Base-by-base conservation (phyloP, 208 protist genomes). In the Wallacemonas rigidus region DNA sequence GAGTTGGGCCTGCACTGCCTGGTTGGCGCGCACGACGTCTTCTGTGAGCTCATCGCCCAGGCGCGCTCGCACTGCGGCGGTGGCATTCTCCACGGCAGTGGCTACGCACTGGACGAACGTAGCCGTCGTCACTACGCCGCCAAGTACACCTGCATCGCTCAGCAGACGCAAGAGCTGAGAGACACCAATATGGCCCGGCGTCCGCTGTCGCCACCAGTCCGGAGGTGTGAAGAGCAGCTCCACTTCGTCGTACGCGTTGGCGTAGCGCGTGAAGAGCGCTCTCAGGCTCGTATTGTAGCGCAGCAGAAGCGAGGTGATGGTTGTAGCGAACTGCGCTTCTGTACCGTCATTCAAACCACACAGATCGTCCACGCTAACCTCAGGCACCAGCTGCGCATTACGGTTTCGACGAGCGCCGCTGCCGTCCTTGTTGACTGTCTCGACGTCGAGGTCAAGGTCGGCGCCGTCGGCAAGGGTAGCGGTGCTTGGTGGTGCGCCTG, bases 171-270 rank as follows among this genome's bases (percentile, higher is more conserved):
- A 81, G 17, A 87, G 76, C 76, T 96, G 89, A 35, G 82, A 71
- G 7, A 95, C 56, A 36, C 62, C 79, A 54, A 92, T 75, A 45
- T 83, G 88, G 5, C 84, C 84, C 2, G 88, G 92, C 8, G 87
- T 43, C 45, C 89, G 91, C 40, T 88, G 77, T 70, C 85, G 74
- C 87, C 91, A 93, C 91, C 91, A 96, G 73, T 91, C 72, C 8
- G 40, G 5, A 3, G 77, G 81, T n/a, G 89, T 91, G 55, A 78
- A 81, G 71, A 84, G 79, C 40, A 96, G 56, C 58, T 78, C 74
- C 39, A 92, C 74, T n/a, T 82, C 74, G 38, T 81, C 76, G 7
- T 39, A 41, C 41, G 69, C 56, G 36, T 45, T 67, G 61, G 79
- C 75, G 73, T 91, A 96, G 35, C 60, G 51, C 17, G 69, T 63